phyloP scores from a whole-genome alignment of 306 rosid genomes.

The Sechiopsis laciniata region DNA sequence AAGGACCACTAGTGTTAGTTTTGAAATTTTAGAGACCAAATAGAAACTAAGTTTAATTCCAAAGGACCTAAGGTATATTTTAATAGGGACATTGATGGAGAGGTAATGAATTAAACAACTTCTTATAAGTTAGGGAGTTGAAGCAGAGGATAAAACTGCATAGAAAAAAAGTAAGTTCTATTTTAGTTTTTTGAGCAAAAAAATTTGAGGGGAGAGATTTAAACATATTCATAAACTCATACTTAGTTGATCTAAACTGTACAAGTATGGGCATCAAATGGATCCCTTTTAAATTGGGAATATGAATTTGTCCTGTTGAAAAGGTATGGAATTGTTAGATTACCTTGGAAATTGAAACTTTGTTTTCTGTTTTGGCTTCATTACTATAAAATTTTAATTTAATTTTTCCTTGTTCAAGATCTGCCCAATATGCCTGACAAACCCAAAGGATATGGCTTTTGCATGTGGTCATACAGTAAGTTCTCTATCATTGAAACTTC shows the following conservation, averaged over 20 bases:
- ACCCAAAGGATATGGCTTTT: slow-evolving; percentile 96
- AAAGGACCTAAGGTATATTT: too few species aligned
- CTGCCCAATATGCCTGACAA: slow-evolving; percentile 82
- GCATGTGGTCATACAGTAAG: slow-evolving; percentile 94
- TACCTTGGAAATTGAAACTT: background rate
- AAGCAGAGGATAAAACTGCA: background rate
- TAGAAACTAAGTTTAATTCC: too few species aligned
- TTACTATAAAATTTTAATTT: slow-evolving; percentile 22
- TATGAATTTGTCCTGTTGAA: background rate
- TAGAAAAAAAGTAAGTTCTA: background rate
- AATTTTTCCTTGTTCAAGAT: slow-evolving; percentile 41
- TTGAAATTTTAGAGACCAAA: too few species aligned
- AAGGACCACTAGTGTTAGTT: too few species aligned
- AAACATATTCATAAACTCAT: too few species aligned
- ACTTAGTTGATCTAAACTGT: too few species aligned
- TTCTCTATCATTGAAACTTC: background rate
- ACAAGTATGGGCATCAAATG: background rate
- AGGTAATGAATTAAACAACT: background rate
- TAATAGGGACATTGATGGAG: background rate
- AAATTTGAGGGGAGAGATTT: too few species aligned
- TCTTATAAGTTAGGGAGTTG: background rate
- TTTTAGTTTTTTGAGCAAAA: too few species aligned
- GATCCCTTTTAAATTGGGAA: background rate
- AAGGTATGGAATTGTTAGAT: background rate
- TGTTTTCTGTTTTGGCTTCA: background rate